Evolutionary conservation across 2,329 filamentous ascomycete genomes (phyloP).

Genomic region (Hortaea werneckii): DNA sequence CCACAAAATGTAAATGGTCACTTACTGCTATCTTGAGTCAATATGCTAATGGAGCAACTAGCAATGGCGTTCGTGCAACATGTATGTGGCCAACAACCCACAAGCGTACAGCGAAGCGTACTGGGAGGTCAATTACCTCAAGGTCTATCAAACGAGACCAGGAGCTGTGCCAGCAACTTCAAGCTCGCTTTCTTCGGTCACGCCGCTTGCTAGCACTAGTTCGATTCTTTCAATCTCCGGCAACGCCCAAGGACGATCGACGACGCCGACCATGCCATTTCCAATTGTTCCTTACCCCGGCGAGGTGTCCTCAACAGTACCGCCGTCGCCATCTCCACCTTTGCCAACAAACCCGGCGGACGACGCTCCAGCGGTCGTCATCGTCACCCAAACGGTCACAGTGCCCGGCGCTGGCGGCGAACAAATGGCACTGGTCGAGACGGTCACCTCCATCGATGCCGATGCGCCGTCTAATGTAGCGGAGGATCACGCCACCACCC

Average conservation of each 20-base stretch:
- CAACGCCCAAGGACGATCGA: conserved; percentile 10
- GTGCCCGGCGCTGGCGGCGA: not conserved
- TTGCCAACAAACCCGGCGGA: too few species aligned
- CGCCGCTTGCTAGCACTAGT: conserved; percentile 9
- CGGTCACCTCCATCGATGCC: not conserved
- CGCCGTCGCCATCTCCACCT: too few species aligned
- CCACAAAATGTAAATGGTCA: conserved; percentile 11
- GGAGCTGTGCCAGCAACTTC: conserved; percentile 7
- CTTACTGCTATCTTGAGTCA: too few species aligned
- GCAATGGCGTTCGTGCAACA: conserved; percentile 20
- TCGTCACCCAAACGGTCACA: not conserved
- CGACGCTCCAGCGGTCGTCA: not conserved
- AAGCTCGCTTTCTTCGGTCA: conserved; percentile 8
- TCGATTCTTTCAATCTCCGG: conserved; percentile 7
- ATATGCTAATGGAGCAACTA: not conserved
- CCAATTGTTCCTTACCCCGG: not conserved
- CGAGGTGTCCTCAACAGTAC: too few species aligned
- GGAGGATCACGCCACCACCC: not conserved
- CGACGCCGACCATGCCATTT: conserved; percentile 7
- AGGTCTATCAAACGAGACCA: conserved; percentile 23
- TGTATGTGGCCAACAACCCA: conserved; percentile 22
- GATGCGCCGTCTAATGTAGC: not conserved
- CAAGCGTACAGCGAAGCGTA: conserved; percentile 27
- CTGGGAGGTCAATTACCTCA: conserved; percentile 31
- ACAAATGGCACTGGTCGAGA: not conserved